Evolutionary conservation across 2,329 filamentous ascomycete genomes (phyloP), one percentile per base, ranked within the genome.

Genomic region (Aureobasidium sp.): DNA sequence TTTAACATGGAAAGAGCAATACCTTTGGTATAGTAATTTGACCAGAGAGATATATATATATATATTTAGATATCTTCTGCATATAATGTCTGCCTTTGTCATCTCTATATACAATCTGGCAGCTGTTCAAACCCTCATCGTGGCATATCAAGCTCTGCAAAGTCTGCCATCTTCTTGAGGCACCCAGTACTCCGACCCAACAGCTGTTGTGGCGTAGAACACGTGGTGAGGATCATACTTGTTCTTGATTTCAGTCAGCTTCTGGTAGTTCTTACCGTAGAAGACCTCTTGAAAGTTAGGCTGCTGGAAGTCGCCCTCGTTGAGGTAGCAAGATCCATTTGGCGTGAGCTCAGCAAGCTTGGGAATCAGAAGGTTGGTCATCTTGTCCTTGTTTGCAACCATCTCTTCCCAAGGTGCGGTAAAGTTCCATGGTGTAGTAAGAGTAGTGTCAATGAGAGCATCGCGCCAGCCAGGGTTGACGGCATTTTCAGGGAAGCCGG

Each of bases 191-290:
- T 71, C 70, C 42, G 64, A 68, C 2, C 69, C 68, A 0, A 72
- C 70, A 3, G 64, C 69, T 56, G 68, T 70, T 14, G 65, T 55
- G 2, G 65, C 69, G 30, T 71, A 73, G 58, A 74, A 72, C 41
- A 72, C 58, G 35, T 64, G 62, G 0, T 64, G 4, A 6, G 71
- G 71, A 56, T 75, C 72, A 57, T 69, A 73, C 51, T 69, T 68
- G 8, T 61, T 56, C 65, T 75, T 74, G 24, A 75, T 61, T 6
- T 56, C 7, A 4, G 64, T 58, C 21, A 74, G 60, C 2, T 55
- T 61, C 1, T 56, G 56, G 45, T 74, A 74, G 55, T 72, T 74
- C 3, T 50, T 55, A 4, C 73, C 71, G 56, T 70, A 75, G 58
- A 73, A 75, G 1, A 65, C 64, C 25, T 66, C 45, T 60, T 72